Percentiles rank a stretch among this genome's conserved stretches.
phyloP scores from a whole-genome alignment of 1,284 basidiomycete genomes.

The Porogramme epimiltina region DNA sequence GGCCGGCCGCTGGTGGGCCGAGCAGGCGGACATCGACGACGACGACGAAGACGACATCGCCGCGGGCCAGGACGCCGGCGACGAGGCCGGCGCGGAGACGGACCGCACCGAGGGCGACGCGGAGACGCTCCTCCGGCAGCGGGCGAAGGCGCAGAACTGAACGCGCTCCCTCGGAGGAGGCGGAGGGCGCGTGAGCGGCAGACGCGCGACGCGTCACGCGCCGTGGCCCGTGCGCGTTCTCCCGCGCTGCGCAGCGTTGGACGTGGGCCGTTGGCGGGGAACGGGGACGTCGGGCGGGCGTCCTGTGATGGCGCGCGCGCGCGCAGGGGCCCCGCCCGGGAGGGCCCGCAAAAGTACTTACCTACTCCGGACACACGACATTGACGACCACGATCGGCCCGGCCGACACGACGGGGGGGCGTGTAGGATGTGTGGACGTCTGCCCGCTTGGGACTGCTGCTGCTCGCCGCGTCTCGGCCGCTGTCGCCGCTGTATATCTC shows the following conservation, averaged over 20 bases:
- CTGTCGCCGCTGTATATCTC: not conserved
- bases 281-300: too few relatives aligned
- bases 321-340: too few relatives aligned
- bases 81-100: conserved; percentile 15
- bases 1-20: conserved; percentile 80
- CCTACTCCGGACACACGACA: not conserved
- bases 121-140: conserved; percentile 7
- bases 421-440: too few relatives aligned
- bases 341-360: conserved; percentile 21
- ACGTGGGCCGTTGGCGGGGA: too few relatives aligned
- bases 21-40: conserved; percentile 52
- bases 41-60: conserved; percentile 25
- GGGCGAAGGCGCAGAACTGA: conserved; percentile 5
- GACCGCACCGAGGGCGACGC: conserved; percentile 11
- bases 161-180: too few relatives aligned
- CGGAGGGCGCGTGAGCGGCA: too few relatives aligned
- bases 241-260: not conserved
- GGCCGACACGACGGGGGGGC: too few relatives aligned
- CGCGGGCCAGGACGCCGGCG: conserved; percentile 7
- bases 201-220: too few relatives aligned
- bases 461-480: too few relatives aligned
- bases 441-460: too few relatives aligned
- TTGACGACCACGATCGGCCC: conserved; percentile 2
- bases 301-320: too few relatives aligned
- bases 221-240: too few relatives aligned